Base-by-base conservation (phyloP, 805 yeast genomes). In the Pichia nanzhaoensis region DNA sequence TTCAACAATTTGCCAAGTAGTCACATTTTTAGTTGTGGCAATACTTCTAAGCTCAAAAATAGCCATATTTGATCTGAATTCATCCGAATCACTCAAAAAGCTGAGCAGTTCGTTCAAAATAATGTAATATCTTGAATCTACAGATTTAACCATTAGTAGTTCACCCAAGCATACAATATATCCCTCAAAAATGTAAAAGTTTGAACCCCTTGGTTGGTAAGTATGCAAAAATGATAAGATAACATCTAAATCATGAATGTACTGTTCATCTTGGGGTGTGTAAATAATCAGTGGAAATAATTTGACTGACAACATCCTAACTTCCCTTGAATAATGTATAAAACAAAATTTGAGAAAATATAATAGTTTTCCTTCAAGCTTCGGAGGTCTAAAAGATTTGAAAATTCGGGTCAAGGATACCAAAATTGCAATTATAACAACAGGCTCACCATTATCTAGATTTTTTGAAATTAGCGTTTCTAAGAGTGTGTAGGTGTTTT, bases 1-100 rank as follows among this genome's bases (percentile, higher is more conserved):
- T 7, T 85, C 78, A 18, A 88, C 66, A 13, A 91, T 63, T 58
- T 84, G 86, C 77, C 91, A 89, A 0, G 95, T 82, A 0, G 95
- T 77, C 31, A 75, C 65, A 1, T 69, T 63, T 52, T 77, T 75
- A 1, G 77, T 67, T 16, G 65, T 55, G 0, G 96, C 82, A 12
- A 84, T 71, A 30, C 71, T 64, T 19, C 76, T 65, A 4, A 91
- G 64, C 45, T 78, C 77, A 55, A 80, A 82, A 51, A 80, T 78
- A 0, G 88, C 88, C 53, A 84, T 67, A 53, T 86, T 78, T 1
- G 80, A 75, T 50, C 78, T 80, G 54, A 82, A 83, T 42, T 77
- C 78, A 58, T 81, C 81, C 3, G 68, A 55, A 16, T 83, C 84
- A 4, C 82, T 83, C 49, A 89, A 68, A 20, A 77, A 73, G 47